These are phyloP conservation scores for Ephemerocybe angulata DNA, from an alignment of 768 basidiomycete genomes.

Conservation along the genomic window DNA sequence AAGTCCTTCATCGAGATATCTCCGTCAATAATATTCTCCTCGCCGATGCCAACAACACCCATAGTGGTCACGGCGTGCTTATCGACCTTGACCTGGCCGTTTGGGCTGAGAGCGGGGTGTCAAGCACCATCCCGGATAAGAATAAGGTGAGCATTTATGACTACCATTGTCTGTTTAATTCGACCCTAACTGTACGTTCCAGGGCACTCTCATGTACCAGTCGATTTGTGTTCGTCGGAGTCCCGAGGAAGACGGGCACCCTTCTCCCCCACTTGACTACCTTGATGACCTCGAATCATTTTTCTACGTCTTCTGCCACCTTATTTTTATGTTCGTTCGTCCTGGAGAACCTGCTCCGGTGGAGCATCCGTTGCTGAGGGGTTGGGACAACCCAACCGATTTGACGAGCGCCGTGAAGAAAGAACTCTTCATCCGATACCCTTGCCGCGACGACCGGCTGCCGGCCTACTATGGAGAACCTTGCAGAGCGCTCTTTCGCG, in stretches of 20 bases:
- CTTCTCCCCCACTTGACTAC: background rate
- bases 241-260: background rate
- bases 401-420: background rate
- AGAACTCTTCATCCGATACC: background rate
- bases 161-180: background rate
- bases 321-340: background rate
- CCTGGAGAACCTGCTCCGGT: background rate
- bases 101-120: background rate
- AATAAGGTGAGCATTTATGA: background rate
- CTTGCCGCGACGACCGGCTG: too few relatives aligned
- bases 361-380: too few relatives aligned
- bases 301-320: background rate
- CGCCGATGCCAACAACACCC: background rate
- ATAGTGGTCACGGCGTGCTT: background rate
- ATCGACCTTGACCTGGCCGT: background rate
- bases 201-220: background rate
- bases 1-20: background rate
- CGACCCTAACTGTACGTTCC: background rate
- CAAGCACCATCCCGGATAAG: background rate
- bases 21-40: background rate
- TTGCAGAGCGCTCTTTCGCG: background rate
- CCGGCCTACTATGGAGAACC: background rate
- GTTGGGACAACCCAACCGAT: background rate
- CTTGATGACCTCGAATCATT: background rate
- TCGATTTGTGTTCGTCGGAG: background rate